Base-by-base conservation (phyloP, 1,284 basidiomycete species). In the Gomphus sp. region DNA sequence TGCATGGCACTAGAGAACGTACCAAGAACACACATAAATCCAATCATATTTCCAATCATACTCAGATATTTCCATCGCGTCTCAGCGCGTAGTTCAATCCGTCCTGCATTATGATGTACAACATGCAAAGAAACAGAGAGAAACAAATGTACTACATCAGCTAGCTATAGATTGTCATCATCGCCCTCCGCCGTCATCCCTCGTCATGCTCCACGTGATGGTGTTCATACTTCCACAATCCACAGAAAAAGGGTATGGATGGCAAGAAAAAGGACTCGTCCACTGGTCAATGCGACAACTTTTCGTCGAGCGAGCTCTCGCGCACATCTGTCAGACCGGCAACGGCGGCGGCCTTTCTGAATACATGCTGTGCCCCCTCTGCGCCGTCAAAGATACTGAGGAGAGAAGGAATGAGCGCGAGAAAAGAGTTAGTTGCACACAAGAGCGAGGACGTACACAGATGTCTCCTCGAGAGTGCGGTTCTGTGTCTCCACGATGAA, bases 401-500 rank as follows among this genome's bases (percentile, higher is more conserved):
- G 12, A n/a, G 28, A 45, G 52, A 37, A 1, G 39, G 9, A 25
- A 45, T 55, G 28, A 37, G 36, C 8, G 12, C 10, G 43, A 3
- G 4, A 5, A 18, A 18, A 7, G 2, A 31, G 22, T 14, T 1
- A 14, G 14, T 22, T 22, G 22, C 22, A 22, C 22, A 1, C 22
- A 22, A 22, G 49, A 41, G 25, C 31, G 31, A 59, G 45, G 25
- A 36, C 58, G 34, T 59, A 59, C 58, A 77, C 82, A 5, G 84
- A 81, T 8, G 85, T 87, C 73, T 90, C 87, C 70, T 90, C 87
- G 61, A 89, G 76, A 9, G 84, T 82, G 60, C 78, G 80, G 67
- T 79, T 77, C 74, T 82, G 86, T 55, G 87, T 90, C 75, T 90
- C 88, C 61, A 87, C 70, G 67, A 89, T 70, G 70, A 79, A 85